A percentile compares a stretch with the other conserved stretches of the same genome.
Conservation (phyloP, 768 basidiomycete species). For the Serendipita vermifera region DNA sequence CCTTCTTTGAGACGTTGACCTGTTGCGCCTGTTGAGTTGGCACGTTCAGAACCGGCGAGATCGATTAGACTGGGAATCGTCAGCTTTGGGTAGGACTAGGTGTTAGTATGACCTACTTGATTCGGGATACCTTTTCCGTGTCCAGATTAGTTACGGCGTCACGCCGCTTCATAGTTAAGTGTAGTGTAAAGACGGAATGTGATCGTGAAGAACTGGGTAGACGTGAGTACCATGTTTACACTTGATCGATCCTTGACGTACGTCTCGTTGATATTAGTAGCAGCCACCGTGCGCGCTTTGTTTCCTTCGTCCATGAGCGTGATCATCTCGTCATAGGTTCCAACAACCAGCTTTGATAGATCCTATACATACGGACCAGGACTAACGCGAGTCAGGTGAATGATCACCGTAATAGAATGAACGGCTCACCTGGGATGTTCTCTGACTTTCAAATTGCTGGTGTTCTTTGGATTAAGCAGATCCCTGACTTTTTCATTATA, state of each 20-base stretch:
- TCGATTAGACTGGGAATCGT: conserved; percentile 85
- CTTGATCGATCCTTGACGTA: conserved; percentile 28
- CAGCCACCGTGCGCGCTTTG: conserved; percentile 95
- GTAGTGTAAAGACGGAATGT: conserved; percentile 93
- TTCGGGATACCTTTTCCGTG: conserved; percentile 98
- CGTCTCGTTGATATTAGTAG: conserved; percentile 99
- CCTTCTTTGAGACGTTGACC: conserved; percentile 94
- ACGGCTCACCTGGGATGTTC: conserved; percentile 69
- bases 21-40: conserved; percentile 95
- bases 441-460: conserved; percentile 88
- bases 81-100: no score
- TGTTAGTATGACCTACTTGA: conserved; percentile 55
- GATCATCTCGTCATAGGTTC: conserved; percentile 93
- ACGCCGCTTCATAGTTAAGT: conserved; percentile 83
- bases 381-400: conserved; percentile 13
- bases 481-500: conserved; percentile 98
- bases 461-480: conserved; percentile 92
- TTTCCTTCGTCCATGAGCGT: conserved; percentile 99
- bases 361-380: conserved; percentile 98
- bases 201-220: conserved; percentile 77
- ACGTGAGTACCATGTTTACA: neutral
- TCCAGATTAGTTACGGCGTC: conserved; percentile 76
- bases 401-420: neutral
- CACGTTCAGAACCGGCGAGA: conserved; percentile 91
- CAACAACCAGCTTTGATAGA: conserved; percentile 83